Conservation (phyloP, 352 stramenopile species). For the Hyphochytrium catenoides region DNA sequence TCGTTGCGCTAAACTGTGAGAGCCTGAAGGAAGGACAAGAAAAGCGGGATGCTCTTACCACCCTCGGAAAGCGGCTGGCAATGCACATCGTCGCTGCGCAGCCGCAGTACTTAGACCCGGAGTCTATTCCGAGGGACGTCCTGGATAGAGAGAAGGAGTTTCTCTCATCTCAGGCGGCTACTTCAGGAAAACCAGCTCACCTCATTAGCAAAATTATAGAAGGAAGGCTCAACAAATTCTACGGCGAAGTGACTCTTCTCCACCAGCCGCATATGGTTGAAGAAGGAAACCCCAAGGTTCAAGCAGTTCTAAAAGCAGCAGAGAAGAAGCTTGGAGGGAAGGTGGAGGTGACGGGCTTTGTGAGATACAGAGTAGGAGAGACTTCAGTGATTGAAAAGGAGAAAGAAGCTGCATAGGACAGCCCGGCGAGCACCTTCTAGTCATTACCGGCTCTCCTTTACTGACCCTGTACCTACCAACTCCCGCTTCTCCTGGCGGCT, state of each 20-base stretch:
- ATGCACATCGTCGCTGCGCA: constrained; percentile 88
- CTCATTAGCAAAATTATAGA: constrained; percentile 84
- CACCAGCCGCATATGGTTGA: constrained; percentile 83
- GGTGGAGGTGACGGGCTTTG: constrained; percentile 29
- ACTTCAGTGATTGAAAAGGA: too few relatives aligned
- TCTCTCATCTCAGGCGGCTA: constrained; percentile 53
- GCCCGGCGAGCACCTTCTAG: too few relatives aligned
- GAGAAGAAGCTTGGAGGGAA: constrained; percentile 34
- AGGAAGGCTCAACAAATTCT: constrained; percentile 77
- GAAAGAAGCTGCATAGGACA: too few relatives aligned
- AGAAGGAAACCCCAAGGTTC: constrained; percentile 65
- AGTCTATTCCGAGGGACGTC: constrained; percentile 46
- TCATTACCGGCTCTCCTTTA: too few relatives aligned
- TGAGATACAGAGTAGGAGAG: constrained; percentile 42
- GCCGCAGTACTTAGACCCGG: constrained; percentile 63
- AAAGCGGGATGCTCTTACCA: constrained; percentile 25
- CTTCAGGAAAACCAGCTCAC: constrained; percentile 59
- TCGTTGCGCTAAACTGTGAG: constrained; percentile 65
- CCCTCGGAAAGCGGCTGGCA: constrained; percentile 68
- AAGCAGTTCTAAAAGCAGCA: constrained; percentile 32
- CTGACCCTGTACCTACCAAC: too few relatives aligned
- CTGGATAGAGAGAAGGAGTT: constrained; percentile 74
- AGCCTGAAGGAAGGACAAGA: constrained; percentile 18
- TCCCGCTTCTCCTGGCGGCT: too few relatives aligned
- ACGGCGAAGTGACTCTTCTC: constrained; percentile 69